Percentiles rank a stretch among this genome's conserved stretches.
phyloP scores from a whole-genome alignment of 2,329 filamentous ascomycete genomes.

The Whalleya microplaca region DNA sequence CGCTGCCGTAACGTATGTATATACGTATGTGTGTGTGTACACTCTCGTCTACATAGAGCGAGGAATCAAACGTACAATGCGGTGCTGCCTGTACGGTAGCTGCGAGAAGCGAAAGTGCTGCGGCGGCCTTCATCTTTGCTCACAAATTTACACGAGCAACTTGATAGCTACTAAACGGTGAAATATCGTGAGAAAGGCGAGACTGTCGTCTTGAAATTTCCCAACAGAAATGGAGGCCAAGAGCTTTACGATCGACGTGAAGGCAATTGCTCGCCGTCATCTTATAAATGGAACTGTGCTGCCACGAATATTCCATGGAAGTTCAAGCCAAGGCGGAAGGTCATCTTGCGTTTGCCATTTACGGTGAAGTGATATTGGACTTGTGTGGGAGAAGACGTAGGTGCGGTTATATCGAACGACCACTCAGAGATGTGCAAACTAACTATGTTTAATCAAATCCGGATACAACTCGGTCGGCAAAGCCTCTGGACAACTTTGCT shows the following conservation, averaged over 20 bases:
- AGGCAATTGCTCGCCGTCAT: conserved; percentile 7
- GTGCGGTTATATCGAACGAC: conserved; percentile 24
- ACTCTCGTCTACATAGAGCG: too few species aligned
- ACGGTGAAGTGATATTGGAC: conserved; percentile 14
- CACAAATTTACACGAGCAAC: neutral
- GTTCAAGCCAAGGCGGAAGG: conserved; percentile 26
- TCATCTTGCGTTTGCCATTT: conserved; percentile 25
- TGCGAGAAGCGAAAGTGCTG: conserved; percentile 25
- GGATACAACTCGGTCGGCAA: conserved; percentile 11
- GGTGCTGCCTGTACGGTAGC: conserved; percentile 31
- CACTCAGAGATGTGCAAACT: conserved; percentile 11
- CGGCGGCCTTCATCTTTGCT: conserved; percentile 21
- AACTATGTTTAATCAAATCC: conserved; percentile 1
- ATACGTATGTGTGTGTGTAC: neutral
- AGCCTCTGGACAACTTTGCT: conserved; percentile 9
- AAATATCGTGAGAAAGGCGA: neutral
- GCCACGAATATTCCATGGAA: conserved; percentile 1
- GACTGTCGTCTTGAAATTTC: neutral
- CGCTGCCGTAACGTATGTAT: neutral
- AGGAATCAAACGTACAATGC: conserved; percentile 29
- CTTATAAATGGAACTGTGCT: conserved; percentile 17
- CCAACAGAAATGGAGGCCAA: neutral
- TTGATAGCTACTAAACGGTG: neutral
- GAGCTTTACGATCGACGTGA: conserved; percentile 1
- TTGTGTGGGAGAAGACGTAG: conserved; percentile 22